A percentile compares a stretch with the other conserved stretches of the same genome.
These are phyloP conservation scores for Apophysomyces variabilis DNA, from an alignment of 371 early-diverging fungal genomes.

Conservation along the genomic window DNA sequence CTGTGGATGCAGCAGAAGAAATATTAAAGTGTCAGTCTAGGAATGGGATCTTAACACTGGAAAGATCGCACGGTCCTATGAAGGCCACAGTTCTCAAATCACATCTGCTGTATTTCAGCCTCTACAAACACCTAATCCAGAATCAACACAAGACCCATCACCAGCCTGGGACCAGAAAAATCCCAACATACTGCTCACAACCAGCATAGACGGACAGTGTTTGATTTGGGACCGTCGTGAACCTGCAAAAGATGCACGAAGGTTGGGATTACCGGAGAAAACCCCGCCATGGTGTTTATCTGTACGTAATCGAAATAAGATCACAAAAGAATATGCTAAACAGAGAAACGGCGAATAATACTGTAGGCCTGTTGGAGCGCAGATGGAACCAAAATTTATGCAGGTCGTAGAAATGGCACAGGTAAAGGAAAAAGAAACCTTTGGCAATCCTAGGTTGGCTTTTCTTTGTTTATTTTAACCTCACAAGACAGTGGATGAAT, in stretches of 20 bases:
- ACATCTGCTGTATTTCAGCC: slow-evolving; percentile 80
- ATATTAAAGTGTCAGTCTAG: slow-evolving; percentile 35
- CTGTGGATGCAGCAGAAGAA: slow-evolving; percentile 1
- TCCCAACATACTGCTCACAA: slow-evolving; percentile 66
- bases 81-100: slow-evolving; percentile 81
- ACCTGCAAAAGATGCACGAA: slow-evolving; percentile 56
- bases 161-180: slow-evolving; percentile 40
- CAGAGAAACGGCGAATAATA: neutral
- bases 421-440: slow-evolving; percentile 35
- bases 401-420: slow-evolving; percentile 82
- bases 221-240: slow-evolving; percentile 84
- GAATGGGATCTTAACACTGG: slow-evolving; percentile 95
- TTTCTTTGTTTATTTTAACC: neutral
- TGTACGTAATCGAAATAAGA: slow-evolving; percentile 40
- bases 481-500: slow-evolving; percentile 83
- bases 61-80: slow-evolving; percentile 64
- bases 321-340: neutral
- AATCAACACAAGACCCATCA: slow-evolving; percentile 7
- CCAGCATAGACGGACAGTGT: slow-evolving; percentile 86
- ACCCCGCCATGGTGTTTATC: slow-evolving; percentile 93
- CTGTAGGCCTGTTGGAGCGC: slow-evolving; percentile 83
- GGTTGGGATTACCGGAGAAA: slow-evolving; percentile 62
- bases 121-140: slow-evolving; percentile 25
- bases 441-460: too few relatives aligned
- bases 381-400: slow-evolving; percentile 74